Conservation (phyloP, 306 rosid genomes). For the Oemleria cerasiformis region DNA sequence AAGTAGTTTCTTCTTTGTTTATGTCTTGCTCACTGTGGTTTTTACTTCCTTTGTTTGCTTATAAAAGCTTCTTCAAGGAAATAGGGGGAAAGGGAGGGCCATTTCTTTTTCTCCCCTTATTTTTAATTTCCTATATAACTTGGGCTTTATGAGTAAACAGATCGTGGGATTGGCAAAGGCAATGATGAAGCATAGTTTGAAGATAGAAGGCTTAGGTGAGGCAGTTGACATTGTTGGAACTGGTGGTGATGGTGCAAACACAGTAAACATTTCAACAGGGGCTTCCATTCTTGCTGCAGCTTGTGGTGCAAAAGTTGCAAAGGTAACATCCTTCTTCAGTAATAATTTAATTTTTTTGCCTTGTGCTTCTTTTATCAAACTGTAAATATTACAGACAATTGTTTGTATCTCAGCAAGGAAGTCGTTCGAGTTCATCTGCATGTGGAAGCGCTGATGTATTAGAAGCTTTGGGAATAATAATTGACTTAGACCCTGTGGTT, state of each 20-base stretch:
- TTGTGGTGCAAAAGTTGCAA: constrained; percentile 91
- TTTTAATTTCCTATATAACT: background rate
- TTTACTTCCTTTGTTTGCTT: no score
- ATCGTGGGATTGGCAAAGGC: constrained; percentile 87
- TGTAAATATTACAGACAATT: background rate
- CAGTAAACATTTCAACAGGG: constrained; percentile 90
- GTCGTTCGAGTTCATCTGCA: constrained; percentile 86
- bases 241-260: constrained; percentile 93
- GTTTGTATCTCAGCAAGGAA: constrained; percentile 74
- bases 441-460: constrained; percentile 98
- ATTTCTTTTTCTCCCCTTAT: no score
- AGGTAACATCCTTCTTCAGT: constrained; percentile 41
- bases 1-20: background rate
- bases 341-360: background rate
- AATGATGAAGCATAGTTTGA: constrained; percentile 66
- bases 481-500: constrained; percentile 81
- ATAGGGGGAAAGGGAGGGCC: no score
- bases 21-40: no score
- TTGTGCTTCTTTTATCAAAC: background rate
- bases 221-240: constrained; percentile 98
- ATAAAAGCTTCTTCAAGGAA: no score
- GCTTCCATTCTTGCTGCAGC: constrained; percentile 94
- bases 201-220: constrained; percentile 74
- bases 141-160: constrained; percentile 35
- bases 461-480: constrained; percentile 68